Percentiles rank a stretch among this genome's conserved stretches.
Conservation (phyloP, 768 basidiomycete species). For the Russula virescens region DNA sequence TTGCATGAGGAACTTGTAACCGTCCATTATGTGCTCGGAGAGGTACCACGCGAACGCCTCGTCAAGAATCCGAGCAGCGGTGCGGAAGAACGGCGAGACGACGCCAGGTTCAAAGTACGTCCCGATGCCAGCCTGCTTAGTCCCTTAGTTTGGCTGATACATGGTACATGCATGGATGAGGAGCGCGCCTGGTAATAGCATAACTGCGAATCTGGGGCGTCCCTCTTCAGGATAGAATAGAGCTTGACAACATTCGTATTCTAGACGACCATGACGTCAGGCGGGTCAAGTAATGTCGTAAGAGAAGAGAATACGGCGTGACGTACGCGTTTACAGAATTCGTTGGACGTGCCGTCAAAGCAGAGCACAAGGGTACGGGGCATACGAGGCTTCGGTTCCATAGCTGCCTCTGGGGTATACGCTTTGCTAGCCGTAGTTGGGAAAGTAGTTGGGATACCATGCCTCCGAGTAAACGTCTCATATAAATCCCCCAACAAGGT, state of each 20-base stretch:
- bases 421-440: not conserved
- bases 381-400: not conserved
- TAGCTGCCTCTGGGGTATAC: not conserved
- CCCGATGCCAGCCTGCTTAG: slow-evolving; percentile 7
- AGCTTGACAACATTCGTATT: slow-evolving; percentile 71
- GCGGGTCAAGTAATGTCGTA: not conserved
- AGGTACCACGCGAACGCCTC: slow-evolving; percentile 15
- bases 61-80: slow-evolving; percentile 1
- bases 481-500: not conserved
- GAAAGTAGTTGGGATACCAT: not conserved
- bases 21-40: slow-evolving; percentile 40
- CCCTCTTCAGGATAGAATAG: slow-evolving; percentile 61
- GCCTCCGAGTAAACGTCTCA: not conserved
- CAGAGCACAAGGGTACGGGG: slow-evolving; percentile 53
- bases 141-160: not conserved
- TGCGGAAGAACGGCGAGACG: slow-evolving; percentile 9
- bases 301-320: not conserved
- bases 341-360: slow-evolving; percentile 62
- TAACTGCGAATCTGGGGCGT: slow-evolving; percentile 29
- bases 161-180: no score
- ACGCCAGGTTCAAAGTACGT: slow-evolving; percentile 13
- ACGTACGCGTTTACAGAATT: slow-evolving; percentile 29
- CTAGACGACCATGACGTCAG: slow-evolving; percentile 25
- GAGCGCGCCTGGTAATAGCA: slow-evolving; percentile 13
- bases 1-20: slow-evolving; percentile 75